A percentile compares a stretch with the other conserved stretches of the same genome.
Evolutionary conservation across 768 basidiomycete species (phyloP).

Genomic region (Russula foetens): DNA sequence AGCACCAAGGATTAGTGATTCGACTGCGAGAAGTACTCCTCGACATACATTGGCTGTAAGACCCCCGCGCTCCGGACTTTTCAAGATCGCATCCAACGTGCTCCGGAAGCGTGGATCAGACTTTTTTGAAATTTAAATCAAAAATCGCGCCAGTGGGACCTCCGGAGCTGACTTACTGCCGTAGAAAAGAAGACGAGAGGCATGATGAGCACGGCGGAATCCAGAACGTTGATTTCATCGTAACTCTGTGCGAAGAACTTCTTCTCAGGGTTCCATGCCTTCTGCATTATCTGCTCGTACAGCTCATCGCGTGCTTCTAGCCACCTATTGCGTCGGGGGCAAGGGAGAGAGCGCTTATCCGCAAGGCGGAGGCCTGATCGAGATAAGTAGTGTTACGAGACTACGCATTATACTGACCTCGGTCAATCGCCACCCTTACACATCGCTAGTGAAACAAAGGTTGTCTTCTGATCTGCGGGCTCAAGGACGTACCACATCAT

Average conservation of each 20-base stretch:
- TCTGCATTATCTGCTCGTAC: slow-evolving; percentile 90
- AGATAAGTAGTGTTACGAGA: neutral
- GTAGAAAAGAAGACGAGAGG: slow-evolving; percentile 90
- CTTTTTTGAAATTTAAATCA: slow-evolving; percentile 28
- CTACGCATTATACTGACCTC: slow-evolving; percentile 40
- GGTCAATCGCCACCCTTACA: slow-evolving; percentile 84
- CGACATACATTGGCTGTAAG: slow-evolving; percentile 72
- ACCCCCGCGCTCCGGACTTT: slow-evolving; percentile 83
- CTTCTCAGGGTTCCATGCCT: slow-evolving; percentile 71
- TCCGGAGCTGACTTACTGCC: slow-evolving; percentile 39
- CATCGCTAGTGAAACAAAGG: neutral
- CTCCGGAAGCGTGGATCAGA: slow-evolving; percentile 83
- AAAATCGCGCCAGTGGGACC: neutral
- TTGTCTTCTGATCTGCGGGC: neutral
- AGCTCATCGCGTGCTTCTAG: slow-evolving; percentile 64
- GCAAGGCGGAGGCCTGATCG: slow-evolving; percentile 70
- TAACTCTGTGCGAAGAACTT: slow-evolving; percentile 83
- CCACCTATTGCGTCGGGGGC: slow-evolving; percentile 68
- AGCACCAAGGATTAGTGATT: slow-evolving; percentile 10
- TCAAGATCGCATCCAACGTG: slow-evolving; percentile 78
- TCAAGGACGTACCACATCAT: slow-evolving; percentile 71
- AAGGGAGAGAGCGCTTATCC: slow-evolving; percentile 90
- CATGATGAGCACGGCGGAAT: slow-evolving; percentile 87
- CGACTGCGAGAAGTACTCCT: neutral
- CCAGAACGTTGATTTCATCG: slow-evolving; percentile 74